Evolutionary conservation across 1,139 yeast species (phyloP).

Genomic region (Candida sanyaensis): DNA sequence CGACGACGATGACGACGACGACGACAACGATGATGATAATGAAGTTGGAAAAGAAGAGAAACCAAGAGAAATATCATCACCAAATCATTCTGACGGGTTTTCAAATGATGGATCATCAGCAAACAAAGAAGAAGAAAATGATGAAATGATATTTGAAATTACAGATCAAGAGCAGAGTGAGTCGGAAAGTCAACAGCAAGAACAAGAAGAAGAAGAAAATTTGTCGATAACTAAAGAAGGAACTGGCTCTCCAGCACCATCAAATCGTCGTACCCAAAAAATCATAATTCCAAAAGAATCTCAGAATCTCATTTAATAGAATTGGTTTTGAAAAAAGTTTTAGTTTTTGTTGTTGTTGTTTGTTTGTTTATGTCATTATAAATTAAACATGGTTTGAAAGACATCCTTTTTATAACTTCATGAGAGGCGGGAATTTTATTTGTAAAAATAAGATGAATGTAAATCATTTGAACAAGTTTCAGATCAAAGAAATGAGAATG

Average conservation of each 20-base stretch:
- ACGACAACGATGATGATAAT: slow-evolving; percentile 22
- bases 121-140: slow-evolving; percentile 18
- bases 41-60: slow-evolving; percentile 14
- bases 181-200: background rate
- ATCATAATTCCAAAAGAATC: slow-evolving; percentile 19
- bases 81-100: background rate
- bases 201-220: background rate
- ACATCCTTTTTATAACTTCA: too few relatives aligned
- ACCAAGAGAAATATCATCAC: background rate
- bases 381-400: background rate
- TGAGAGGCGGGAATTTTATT: too few relatives aligned
- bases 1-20: too few relatives aligned
- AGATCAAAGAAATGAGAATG: too few relatives aligned
- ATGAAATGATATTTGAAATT: slow-evolving; percentile 41
- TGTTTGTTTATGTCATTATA: background rate
- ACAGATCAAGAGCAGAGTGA: slow-evolving; percentile 18
- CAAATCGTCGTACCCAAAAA: slow-evolving; percentile 15
- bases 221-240: background rate
- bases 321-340: background rate
- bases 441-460: too few relatives aligned
- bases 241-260: slow-evolving; percentile 2
- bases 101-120: background rate
- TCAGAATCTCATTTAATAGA: slow-evolving; percentile 14
- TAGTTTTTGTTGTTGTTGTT: background rate
- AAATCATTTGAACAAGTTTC: too few relatives aligned